Base-by-base conservation (phyloP, 2,329 filamentous ascomycete genomes). In the Talaromyces atroroseus region DNA sequence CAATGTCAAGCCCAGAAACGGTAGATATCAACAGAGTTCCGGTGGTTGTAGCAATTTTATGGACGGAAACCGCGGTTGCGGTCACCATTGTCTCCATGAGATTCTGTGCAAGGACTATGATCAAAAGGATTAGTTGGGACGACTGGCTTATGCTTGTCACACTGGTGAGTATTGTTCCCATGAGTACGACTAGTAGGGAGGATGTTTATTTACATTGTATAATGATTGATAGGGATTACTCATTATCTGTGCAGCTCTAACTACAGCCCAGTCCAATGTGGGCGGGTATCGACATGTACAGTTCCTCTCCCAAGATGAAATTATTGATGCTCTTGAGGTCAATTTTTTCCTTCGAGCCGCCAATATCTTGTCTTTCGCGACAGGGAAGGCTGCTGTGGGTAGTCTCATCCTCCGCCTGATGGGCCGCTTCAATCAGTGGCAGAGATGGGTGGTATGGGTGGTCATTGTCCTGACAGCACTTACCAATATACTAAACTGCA, bases 101-200 rank as follows among this genome's bases (percentile, higher is more conserved):
- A 26, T 56, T 56, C 48, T 51, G 26, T 16, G 54, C 47, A 12
- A 32, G 54, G 11, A 14, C 16, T 10, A 18, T 52, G n/a, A 46
- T 56, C n/a, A 32, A 20, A 14, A 42, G 14, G 18, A 11, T 45
- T 2, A 34, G 54, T 12, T 44, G 36, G 49, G 54, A 56, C 21
- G 54, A 56, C 45, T 56, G 54, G 54, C 48, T 56, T 14, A 56
- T 56, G 54, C 10, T 26, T n/a, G 6, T 52, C 7, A 56, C 54
- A 18, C 14, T 40, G 24, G 54, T 56, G 44, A 11, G 54, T 44
- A 21, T n/a, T 18, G 21, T 7, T 2, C 3, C 14, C 16, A 18
- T 5, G 16, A 40, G 5, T 38, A 3, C 4, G 34, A 34, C 29
- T 26, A 38, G 20, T 23, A 5, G 18, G 29, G 14, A 10, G 21